These are phyloP conservation scores for Neurospora hispaniola DNA, from an alignment of 495 filamentous ascomycete species.

Conservation along the genomic window DNA sequence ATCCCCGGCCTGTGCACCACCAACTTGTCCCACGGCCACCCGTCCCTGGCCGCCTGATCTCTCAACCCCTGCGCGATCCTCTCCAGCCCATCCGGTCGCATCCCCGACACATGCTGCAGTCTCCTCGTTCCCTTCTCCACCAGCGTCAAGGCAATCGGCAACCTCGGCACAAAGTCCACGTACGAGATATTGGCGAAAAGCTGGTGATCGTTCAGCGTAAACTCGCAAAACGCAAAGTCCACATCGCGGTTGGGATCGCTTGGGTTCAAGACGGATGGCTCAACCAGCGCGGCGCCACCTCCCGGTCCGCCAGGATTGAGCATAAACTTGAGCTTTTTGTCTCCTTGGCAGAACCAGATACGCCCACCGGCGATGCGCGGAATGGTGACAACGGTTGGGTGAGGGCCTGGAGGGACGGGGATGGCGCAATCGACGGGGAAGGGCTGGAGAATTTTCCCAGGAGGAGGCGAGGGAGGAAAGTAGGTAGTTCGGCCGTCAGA, in stretches of 20 bases:
- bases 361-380: conserved; percentile 59
- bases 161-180: conserved; percentile 58
- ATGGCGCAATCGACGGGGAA: conserved; percentile 56
- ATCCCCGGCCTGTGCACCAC: conserved; percentile 42
- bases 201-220: conserved; percentile 58
- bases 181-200: conserved; percentile 72
- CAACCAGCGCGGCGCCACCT: conserved; percentile 51
- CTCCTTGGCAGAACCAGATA: conserved; percentile 55
- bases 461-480: conserved; percentile 27
- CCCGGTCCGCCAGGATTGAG: conserved; percentile 49
- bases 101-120: conserved; percentile 50
- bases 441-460: conserved; percentile 28
- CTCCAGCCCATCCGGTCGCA: conserved; percentile 49
- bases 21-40: conserved; percentile 55
- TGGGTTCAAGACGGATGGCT: conserved; percentile 63
- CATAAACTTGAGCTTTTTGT: conserved; percentile 52
- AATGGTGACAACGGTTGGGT: conserved; percentile 44
- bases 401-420: conserved; percentile 45
- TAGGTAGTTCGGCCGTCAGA: conserved; percentile 23
- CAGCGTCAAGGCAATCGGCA: conserved; percentile 58
- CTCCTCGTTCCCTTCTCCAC: conserved; percentile 33
- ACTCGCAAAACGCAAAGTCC: conserved; percentile 64
- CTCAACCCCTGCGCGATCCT: conserved; percentile 42
- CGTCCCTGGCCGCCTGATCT: conserved; percentile 45
- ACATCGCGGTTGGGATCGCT: conserved; percentile 55